Evolutionary conservation across 768 basidiomycete genomes (phyloP), one percentile per base, ranked within the genome.

Genomic region (Termitomyces sp.): DNA sequence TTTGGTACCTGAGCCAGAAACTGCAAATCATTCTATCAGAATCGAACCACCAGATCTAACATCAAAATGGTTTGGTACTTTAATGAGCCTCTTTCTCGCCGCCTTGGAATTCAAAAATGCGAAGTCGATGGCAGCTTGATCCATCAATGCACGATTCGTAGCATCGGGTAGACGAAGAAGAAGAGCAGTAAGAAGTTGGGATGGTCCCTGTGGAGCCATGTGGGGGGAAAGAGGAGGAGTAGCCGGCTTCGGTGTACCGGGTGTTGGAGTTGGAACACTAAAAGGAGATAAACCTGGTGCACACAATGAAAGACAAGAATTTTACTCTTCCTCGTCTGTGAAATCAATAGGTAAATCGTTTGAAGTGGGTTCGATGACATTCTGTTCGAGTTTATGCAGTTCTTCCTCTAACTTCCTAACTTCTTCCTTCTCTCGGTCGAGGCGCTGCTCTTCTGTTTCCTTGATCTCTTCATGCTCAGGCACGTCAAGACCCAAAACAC

Each of bases 51-150:
- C 23, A 64, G 54, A 30, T n/a, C 11, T 17, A 40, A 40, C 23
- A 28, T 37, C 49, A 7, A 50, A 12, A 17, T 28, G 42, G 54
- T 26, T 23, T 8, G 51, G 7, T 60, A 94, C 95, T 81, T 86
- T 94, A 62, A 92, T 78, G 41, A 98, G 79, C 55, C 97, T 75
- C 69, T 96, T 98, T 63, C 97, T 78, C 12, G 95, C 92, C 21
- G 96, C 94, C 69, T 98, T 98, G 43, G 94, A 95, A 67, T 98
- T 99, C 56, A 99, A 76, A 66, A 95, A 93, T 0, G 94, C 92
- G 69, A 99, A 99, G 60, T 99, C 96, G 40, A 98, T 84, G 0
- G 94, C 94, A 30, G 89, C 87, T 71, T 96, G 92, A 67, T 99
- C 97, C 56, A 98, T 90, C 58, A 93, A 70, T 2, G 83, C 80